phyloP scores from a whole-genome alignment of 179 eudicot species.

The Carnegiea gigantea region DNA sequence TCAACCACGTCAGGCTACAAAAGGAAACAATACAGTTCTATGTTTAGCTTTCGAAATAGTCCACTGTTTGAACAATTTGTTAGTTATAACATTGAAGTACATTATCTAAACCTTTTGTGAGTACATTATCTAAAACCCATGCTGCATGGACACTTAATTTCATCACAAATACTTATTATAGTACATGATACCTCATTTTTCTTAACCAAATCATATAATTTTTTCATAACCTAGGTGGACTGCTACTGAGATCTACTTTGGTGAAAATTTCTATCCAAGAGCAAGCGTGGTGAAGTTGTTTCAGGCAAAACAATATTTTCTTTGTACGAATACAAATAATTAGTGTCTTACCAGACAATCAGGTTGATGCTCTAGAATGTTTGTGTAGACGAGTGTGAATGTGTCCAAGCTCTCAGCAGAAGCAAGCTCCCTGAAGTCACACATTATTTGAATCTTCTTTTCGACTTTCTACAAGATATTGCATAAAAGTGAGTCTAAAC shows the following conservation, averaged over 20 bases:
- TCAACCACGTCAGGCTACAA: constrained; percentile 95
- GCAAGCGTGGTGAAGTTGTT: neutral
- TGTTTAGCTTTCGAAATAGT: neutral
- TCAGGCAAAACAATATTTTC: neutral
- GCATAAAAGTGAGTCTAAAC: neutral
- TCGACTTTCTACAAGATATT: constrained; percentile 75
- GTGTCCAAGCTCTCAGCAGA: constrained; percentile 97
- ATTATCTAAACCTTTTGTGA: neutral
- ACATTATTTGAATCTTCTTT: constrained; percentile 63
- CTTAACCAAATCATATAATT: too few relatives aligned
- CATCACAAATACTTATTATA: too few relatives aligned
- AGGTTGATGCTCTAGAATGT: constrained; percentile 94
- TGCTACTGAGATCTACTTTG: too few relatives aligned
- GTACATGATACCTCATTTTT: too few relatives aligned
- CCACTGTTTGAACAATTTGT: neutral
- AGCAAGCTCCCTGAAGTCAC: constrained; percentile 95
- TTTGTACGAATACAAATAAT: neutral
- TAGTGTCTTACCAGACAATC: constrained; percentile 84
- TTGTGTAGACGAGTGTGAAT: constrained; percentile 93
- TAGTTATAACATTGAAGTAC: neutral
- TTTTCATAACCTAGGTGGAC: too few relatives aligned
- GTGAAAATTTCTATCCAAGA: too few relatives aligned
- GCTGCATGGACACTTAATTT: neutral
- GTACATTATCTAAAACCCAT: neutral
- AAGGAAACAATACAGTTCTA: neutral